These are phyloP conservation scores for Mariannaea sp. DNA, from an alignment of 2,329 filamentous ascomycete genomes.

Conservation along the genomic window DNA sequence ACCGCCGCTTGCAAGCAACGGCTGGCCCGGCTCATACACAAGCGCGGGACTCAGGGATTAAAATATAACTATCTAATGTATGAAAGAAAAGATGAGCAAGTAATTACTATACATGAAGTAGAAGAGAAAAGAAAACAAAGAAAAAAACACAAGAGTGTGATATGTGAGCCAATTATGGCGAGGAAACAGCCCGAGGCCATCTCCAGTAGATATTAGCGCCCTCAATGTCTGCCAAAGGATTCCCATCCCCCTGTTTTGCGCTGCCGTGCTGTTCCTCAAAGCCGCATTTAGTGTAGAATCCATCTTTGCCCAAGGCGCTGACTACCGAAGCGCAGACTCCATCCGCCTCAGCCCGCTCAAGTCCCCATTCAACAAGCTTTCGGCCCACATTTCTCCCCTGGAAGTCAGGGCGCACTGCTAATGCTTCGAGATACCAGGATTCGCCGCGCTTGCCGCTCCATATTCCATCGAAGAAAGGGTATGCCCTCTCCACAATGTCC, in stretches of 20 bases:
- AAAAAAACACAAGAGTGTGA: too few relatives aligned
- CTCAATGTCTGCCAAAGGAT: conserved; percentile 19
- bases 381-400: conserved; percentile 45
- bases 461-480: conserved; percentile 22
- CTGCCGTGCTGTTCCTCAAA: conserved; percentile 27
- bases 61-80: too few relatives aligned
- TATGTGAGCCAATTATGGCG: too few relatives aligned
- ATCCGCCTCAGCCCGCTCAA: conserved; percentile 44
- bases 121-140: too few relatives aligned
- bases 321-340: conserved; percentile 47
- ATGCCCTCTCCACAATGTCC: conserved; percentile 24
- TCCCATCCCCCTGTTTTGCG: conserved; percentile 15
- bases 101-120: too few relatives aligned
- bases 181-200: conserved; percentile 20
- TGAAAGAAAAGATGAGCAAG: too few relatives aligned
- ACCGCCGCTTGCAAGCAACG: too few relatives aligned
- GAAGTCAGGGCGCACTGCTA: conserved; percentile 46
- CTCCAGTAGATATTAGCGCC: conserved; percentile 28
- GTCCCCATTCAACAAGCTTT: conserved; percentile 48
- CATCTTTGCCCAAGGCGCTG: conserved; percentile 44
- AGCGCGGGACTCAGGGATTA: too few relatives aligned
- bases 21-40: too few relatives aligned
- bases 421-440: conserved; percentile 45
- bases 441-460: conserved; percentile 30
- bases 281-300: conserved; percentile 41